Percentiles rank a stretch among this genome's conserved stretches.
These are phyloP conservation scores for Xylaria venustula DNA, from an alignment of 495 filamentous ascomycete species.

Conservation along the genomic window DNA sequence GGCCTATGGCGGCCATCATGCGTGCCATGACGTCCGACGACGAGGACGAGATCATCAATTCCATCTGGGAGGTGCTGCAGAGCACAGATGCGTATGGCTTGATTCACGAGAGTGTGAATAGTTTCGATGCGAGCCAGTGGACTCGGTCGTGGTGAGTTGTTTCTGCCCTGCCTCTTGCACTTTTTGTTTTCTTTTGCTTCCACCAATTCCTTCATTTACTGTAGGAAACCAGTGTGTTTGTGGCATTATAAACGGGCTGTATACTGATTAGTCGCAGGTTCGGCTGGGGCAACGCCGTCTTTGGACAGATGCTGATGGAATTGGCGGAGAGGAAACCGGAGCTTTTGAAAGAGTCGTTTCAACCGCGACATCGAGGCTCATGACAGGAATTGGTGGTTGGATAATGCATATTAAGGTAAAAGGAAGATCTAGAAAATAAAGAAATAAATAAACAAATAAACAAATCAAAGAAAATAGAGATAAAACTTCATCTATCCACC, in stretches of 20 bases:
- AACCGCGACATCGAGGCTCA: conserved; percentile 21
- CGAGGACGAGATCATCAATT: conserved; percentile 46
- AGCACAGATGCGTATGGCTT: conserved; percentile 58
- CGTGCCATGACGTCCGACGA: conserved; percentile 40
- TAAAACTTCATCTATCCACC: too few species aligned
- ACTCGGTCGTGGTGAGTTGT: conserved; percentile 54
- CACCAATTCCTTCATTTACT: too few species aligned
- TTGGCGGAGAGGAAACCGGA: conserved; percentile 43
- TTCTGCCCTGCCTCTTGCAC: too few species aligned
- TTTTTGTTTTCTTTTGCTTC: too few species aligned
- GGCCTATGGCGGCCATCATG: conserved; percentile 60
- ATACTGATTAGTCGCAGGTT: too few species aligned
- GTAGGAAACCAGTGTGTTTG: too few species aligned
- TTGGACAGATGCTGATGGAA: conserved; percentile 65
- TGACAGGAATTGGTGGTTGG: background rate
- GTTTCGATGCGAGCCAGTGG: conserved; percentile 50
- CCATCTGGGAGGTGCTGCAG: conserved; percentile 46
- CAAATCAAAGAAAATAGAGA: too few species aligned
- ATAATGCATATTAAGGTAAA: background rate
- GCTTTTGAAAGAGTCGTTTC: conserved; percentile 38
- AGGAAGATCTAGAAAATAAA: background rate
- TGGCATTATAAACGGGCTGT: too few species aligned
- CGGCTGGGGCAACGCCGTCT: conserved; percentile 68
- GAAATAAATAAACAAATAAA: too few species aligned
- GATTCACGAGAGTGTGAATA: conserved; percentile 62